Evolutionary conservation across 2,329 filamentous ascomycete species (phyloP), one percentile per base, ranked within the genome.

Genomic region (Gaeumannomyces tritici): DNA sequence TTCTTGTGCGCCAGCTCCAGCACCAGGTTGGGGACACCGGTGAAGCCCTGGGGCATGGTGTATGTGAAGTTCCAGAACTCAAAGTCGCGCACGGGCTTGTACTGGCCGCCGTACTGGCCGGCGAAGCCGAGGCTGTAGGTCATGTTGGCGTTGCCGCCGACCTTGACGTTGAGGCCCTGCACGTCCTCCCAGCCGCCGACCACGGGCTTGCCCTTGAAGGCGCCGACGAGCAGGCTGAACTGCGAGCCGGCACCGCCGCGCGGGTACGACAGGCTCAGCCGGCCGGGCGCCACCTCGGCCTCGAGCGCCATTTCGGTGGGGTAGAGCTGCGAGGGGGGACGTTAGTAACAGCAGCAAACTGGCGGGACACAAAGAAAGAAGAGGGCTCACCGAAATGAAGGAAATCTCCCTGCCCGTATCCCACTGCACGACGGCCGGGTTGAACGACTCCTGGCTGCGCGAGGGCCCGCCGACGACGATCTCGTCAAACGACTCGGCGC

Each of bases 391-490:
- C 11, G 60, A 55, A 57, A 72, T 69, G 60, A 73, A 74, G 9
- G 70, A 70, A 26, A 74, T 70, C 59, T 76, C 74, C 26, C 68
- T 66, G 5, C 74, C 76, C 5, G 75, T 76, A 21, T 75, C 69
- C 85, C 85, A 88, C 67, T 88, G 85, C 0, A 83, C 77, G 7
- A 87, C 80, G 0, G 82, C 81, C 0, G 85, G 85, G 63, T 82
- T 86, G 70, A 85, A 88, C 0, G 80, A 77, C 8, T 70, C 75
- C 6, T 77, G 77, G 56, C 80, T 82, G 60, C 76, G 76, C 1
- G 78, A 75, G 6, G 81, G 79, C 0, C 85, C 85, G 12, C 84
- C 85, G 7, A 86, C 70, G 1, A 79, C 77, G 55, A 76, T 80
- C 69, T 87, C 79, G 15, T 80, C 76, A 66, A 84, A 85, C 0